These are phyloP conservation scores for Hypholoma sublateritium DNA, from an alignment of 768 basidiomycete species.

Conservation along the genomic window DNA sequence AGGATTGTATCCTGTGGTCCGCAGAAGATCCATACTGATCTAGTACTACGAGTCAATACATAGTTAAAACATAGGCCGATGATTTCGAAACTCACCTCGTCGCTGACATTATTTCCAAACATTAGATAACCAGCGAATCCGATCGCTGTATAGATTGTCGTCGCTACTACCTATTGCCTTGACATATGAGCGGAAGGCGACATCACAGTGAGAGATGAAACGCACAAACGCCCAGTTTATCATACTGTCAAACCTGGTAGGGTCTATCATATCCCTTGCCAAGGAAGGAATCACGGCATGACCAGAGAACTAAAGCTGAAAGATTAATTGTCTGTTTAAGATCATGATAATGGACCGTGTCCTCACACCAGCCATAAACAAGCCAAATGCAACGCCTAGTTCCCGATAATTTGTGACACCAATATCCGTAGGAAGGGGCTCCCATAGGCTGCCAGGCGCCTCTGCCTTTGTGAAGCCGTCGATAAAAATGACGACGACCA, in stretches of 20 bases:
- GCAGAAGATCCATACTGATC: conserved; percentile 83
- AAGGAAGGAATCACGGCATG: conserved; percentile 92
- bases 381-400: conserved; percentile 79
- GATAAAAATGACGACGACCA: conserved; percentile 75
- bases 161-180: conserved; percentile 51
- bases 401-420: conserved; percentile 51
- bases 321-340: background rate
- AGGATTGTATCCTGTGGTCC: conserved; percentile 69
- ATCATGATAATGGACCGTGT: background rate
- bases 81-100: conserved; percentile 57
- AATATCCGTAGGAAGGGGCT: conserved; percentile 67
- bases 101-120: conserved; percentile 80
- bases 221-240: conserved; percentile 85
- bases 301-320: conserved; percentile 67
- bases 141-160: conserved; percentile 62
- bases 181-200: background rate
- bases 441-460: conserved; percentile 80
- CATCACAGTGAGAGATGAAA: conserved; percentile 7
- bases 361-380: conserved; percentile 89
- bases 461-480: conserved; percentile 77
- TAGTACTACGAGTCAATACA: conserved; percentile 25
- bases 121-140: conserved; percentile 87
- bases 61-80: background rate
- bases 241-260: conserved; percentile 76
- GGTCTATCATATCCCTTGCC: conserved; percentile 87